phyloP scores from a whole-genome alignment of 176 grass and related monocot genomes.

The bread wheat (Triticum aestivum) region IWGSC_CS_RefSeq_v2.1 NC_057800.1:708675573-708676072 shows the following conservation, averaged over 20 bases:
- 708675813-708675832: background rate
- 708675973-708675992: background rate
- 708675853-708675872: background rate
- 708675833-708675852: too few species aligned
- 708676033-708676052: too few species aligned
- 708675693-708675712: background rate
- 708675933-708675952: background rate
- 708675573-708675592: too few species aligned
- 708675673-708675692: background rate
- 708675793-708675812: background rate
- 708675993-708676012: background rate
- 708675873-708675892: background rate
- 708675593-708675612: too few species aligned
- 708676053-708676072: too few species aligned
- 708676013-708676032: background rate
- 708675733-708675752: background rate
- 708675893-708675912: background rate
- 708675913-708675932: background rate
- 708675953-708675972: background rate
- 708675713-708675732: background rate
- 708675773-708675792: background rate
- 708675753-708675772: too few species aligned
- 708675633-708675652: background rate
- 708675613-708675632: background rate
- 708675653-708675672: background rate